Evolutionary conservation across 1,284 basidiomycete species (phyloP).

Genomic region (Somion occarium): DNA sequence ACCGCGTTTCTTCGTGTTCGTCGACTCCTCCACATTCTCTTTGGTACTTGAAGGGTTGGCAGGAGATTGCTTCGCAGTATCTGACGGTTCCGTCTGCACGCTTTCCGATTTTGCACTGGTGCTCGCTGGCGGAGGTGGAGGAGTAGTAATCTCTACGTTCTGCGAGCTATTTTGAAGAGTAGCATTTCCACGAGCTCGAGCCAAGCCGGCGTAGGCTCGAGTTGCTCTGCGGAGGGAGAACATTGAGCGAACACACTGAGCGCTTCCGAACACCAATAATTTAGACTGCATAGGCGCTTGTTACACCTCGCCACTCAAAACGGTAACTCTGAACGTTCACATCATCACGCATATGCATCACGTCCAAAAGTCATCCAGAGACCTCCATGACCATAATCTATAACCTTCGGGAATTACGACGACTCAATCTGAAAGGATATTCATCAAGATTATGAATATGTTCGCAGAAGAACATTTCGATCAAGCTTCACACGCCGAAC

Average conservation of each 20-base stretch:
- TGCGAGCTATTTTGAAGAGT: conserved; percentile 18
- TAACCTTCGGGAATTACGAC: too few species aligned
- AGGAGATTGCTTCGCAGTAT: conserved; percentile 3
- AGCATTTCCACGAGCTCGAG: conserved; percentile 25
- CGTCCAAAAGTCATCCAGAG: too few species aligned
- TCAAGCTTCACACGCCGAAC: too few species aligned
- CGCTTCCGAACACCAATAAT: neutral
- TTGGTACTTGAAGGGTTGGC: conserved; percentile 6
- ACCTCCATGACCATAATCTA: too few species aligned
- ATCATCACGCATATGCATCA: too few species aligned
- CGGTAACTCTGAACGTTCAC: neutral
- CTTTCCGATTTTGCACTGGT: conserved; percentile 7
- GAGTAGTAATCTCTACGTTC: conserved; percentile 11
- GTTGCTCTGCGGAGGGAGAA: conserved; percentile 17
- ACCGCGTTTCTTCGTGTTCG: conserved; percentile 12
- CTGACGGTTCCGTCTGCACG: neutral
- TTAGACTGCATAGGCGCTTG: neutral
- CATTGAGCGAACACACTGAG: neutral
- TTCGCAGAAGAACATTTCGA: too few species aligned
- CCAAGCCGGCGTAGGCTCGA: conserved; percentile 17
- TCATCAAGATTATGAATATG: too few species aligned
- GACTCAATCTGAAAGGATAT: too few species aligned
- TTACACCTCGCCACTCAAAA: neutral
- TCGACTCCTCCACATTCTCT: conserved; percentile 10
- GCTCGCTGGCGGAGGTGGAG: conserved; percentile 15